Conservation (phyloP, 2,329 filamentous ascomycete species). For the Coleophoma cylindrospora region DNA sequence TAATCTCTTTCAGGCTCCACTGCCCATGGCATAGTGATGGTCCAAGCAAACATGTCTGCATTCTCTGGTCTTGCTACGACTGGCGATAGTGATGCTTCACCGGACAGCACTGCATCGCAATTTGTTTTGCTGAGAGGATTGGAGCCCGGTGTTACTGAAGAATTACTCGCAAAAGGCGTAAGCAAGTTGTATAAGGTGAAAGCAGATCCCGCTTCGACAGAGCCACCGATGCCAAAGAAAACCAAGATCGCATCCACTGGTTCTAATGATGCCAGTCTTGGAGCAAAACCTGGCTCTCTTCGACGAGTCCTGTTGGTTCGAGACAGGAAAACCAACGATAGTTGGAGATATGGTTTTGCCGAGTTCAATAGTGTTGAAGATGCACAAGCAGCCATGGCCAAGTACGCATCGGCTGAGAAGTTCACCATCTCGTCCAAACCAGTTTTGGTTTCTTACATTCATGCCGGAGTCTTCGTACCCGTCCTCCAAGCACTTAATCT, state of each 20-base stretch:
- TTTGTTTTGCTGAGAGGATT: slow-evolving; percentile 72
- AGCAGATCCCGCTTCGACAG: slow-evolving; percentile 28
- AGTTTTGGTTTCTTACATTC: slow-evolving; percentile 69
- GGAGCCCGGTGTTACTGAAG: slow-evolving; percentile 65
- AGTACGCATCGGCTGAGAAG: slow-evolving; percentile 65
- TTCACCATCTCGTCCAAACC: slow-evolving; percentile 74
- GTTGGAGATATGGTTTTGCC: slow-evolving; percentile 78
- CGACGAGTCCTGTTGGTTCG: slow-evolving; percentile 73
- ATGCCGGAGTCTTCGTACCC: slow-evolving; percentile 80
- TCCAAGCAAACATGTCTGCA: slow-evolving; percentile 30
- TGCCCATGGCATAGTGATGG: slow-evolving; percentile 25
- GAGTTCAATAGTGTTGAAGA: slow-evolving; percentile 76
- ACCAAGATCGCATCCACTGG: slow-evolving; percentile 46
- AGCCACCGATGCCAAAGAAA: slow-evolving; percentile 25
- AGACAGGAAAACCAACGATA: slow-evolving; percentile 65
- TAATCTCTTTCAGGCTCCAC: slow-evolving; percentile 18
- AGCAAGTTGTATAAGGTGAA: slow-evolving; percentile 66
- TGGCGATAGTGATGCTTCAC: slow-evolving; percentile 48
- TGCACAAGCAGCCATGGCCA: slow-evolving; percentile 67
- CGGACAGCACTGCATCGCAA: slow-evolving; percentile 52
- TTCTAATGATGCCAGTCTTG: slow-evolving; percentile 42
- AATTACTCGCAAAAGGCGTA: slow-evolving; percentile 66
- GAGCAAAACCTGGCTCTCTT: slow-evolving; percentile 69
- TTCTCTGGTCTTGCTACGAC: slow-evolving; percentile 39
- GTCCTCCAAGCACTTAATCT: slow-evolving; percentile 53